A percentile compares a stretch with the other conserved stretches of the same genome.
Conservation (phyloP, 805 yeast species). For the Lipomyces sp. region DNA sequence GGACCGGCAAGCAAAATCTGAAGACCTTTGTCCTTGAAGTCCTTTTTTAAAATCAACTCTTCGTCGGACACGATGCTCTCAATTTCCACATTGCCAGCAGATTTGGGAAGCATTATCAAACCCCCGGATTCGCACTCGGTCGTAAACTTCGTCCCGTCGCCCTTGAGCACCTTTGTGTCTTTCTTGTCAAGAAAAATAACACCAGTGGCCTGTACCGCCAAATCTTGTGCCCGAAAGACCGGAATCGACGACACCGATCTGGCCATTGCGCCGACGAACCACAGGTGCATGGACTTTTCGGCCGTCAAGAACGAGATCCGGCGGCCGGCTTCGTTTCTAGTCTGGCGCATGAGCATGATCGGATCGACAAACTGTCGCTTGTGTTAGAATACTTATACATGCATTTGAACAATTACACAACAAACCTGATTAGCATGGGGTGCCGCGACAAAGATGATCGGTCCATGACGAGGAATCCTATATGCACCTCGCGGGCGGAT, state of each 20-base stretch:
- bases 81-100: constrained; percentile 73
- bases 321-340: constrained; percentile 61
- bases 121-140: constrained; percentile 62
- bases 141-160: constrained; percentile 66
- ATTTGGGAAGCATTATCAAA: constrained; percentile 69
- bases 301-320: constrained; percentile 82
- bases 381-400: no score
- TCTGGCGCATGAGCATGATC: constrained; percentile 77
- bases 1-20: constrained; percentile 47
- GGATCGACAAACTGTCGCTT: constrained; percentile 86
- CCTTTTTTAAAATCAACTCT: constrained; percentile 63
- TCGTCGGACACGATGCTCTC: constrained; percentile 67
- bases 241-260: constrained; percentile 80
- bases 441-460: constrained; percentile 90
- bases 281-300: constrained; percentile 63
- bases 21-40: constrained; percentile 54
- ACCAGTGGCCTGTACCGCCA: constrained; percentile 65
- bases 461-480: constrained; percentile 65
- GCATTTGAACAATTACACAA: no score
- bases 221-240: constrained; percentile 89
- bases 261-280: constrained; percentile 72
- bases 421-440: constrained; percentile 85
- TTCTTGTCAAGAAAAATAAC: constrained; percentile 49
- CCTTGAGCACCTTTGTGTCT: constrained; percentile 56
- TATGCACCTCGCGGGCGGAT: constrained; percentile 86